Evolutionary conservation across 140 eudicot genomes (phyloP).

Genomic region (Ambrosia hybrid): DNA sequence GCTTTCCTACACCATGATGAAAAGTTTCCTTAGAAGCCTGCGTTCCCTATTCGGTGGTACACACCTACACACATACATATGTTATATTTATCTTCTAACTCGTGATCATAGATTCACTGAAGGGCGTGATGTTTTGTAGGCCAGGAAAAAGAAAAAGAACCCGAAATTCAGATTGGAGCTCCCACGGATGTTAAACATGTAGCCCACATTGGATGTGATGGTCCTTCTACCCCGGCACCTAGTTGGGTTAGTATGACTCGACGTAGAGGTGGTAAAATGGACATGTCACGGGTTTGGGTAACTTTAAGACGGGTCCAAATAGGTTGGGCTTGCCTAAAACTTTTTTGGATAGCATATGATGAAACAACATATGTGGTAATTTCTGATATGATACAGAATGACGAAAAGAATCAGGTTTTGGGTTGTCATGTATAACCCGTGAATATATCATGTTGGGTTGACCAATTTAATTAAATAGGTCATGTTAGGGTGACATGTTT

Average conservation of each 20-base stretch:
- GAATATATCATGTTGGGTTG: too few relatives aligned
- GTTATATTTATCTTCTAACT: neutral
- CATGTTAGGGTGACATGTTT: too few relatives aligned
- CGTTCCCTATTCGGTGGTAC: constrained; percentile 40
- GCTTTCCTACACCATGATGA: constrained; percentile 34
- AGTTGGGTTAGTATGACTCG: constrained; percentile 66
- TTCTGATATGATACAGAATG: too few relatives aligned
- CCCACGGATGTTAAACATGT: constrained; percentile 99
- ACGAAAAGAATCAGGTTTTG: too few relatives aligned
- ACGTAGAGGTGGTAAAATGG: constrained; percentile 13
- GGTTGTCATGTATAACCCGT: too few relatives aligned
- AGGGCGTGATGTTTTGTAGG: constrained; percentile 19
- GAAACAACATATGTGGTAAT: too few relatives aligned
- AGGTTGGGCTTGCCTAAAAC: neutral
- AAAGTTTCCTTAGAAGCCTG: constrained; percentile 60
- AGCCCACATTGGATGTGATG: constrained; percentile 94
- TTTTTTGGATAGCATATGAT: too few relatives aligned
- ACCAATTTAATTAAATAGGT: too few relatives aligned
- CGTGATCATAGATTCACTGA: neutral
- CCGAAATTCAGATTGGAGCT: constrained; percentile 77
- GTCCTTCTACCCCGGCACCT: constrained; percentile 65
- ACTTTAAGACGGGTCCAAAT: neutral
- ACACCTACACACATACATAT: neutral
- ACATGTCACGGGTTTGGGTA: neutral
- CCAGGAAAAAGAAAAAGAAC: constrained; percentile 60